phyloP scores from a whole-genome alignment of 2,329 filamentous ascomycete species.

The Colletotrichum spinosum region DNA sequence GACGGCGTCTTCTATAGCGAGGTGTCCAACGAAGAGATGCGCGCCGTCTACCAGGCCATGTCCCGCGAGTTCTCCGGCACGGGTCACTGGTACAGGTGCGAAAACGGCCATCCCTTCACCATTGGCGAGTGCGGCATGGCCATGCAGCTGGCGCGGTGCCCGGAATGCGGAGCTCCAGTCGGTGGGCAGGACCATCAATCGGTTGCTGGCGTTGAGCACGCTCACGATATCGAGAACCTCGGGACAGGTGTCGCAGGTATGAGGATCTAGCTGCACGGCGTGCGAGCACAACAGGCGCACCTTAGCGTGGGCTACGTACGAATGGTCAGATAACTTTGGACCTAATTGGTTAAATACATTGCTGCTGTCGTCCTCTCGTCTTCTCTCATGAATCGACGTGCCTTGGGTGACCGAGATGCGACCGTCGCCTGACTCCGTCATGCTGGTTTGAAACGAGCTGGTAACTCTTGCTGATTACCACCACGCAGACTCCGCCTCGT shows the following conservation, averaged over 20 bases:
- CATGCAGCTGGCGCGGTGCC: conserved; percentile 70
- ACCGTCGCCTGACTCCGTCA: too few relatives aligned
- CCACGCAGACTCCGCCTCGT: too few relatives aligned
- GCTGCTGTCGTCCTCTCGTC: too few relatives aligned
- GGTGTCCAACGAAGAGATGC: conserved; percentile 63
- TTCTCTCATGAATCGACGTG: too few relatives aligned
- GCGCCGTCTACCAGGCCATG: conserved; percentile 64
- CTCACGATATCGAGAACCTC: conserved; percentile 59
- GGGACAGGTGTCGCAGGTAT: conserved; percentile 7
- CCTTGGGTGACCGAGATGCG: too few relatives aligned
- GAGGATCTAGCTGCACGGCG: neutral
- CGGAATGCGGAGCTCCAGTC: conserved; percentile 69
- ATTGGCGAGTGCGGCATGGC: conserved; percentile 76
- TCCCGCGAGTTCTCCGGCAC: conserved; percentile 59
- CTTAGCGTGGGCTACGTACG: too few relatives aligned
- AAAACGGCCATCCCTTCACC: conserved; percentile 70
- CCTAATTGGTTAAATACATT: too few relatives aligned
- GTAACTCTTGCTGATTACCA: too few relatives aligned
- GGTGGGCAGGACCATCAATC: conserved; percentile 65
- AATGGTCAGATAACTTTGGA: too few relatives aligned
- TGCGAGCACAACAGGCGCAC: too few relatives aligned
- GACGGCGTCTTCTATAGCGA: conserved; percentile 57
- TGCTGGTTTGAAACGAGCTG: too few relatives aligned
- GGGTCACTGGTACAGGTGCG: conserved; percentile 72
- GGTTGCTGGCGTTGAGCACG: conserved; percentile 63